phyloP scores from a whole-genome alignment of 495 filamentous ascomycete species.

The Coniosporium apollinis region DNA sequence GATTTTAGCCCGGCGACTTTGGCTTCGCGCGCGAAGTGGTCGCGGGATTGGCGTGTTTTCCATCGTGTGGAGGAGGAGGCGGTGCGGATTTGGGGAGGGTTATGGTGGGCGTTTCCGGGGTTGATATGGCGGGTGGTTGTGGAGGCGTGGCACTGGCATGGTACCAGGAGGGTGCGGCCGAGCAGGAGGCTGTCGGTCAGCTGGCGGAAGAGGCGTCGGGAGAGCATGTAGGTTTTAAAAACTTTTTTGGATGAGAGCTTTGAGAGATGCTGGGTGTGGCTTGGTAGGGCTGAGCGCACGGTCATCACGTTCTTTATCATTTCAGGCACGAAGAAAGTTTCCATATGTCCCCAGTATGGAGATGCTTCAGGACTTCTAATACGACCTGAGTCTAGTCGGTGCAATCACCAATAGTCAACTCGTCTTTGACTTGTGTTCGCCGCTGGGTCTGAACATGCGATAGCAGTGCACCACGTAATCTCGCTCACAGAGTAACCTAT shows the following conservation, averaged over 20 bases:
- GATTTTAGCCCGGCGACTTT: slow-evolving; percentile 64
- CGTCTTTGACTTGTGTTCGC: no score
- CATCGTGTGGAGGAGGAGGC: slow-evolving; percentile 62
- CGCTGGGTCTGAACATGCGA: background rate
- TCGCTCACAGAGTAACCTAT: background rate
- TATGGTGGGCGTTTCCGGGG: background rate
- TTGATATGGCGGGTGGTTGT: background rate
- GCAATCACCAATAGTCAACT: no score
- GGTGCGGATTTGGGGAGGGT: slow-evolving; percentile 12
- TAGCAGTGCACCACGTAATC: background rate
- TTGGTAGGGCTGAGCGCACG: no score
- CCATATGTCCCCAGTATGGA: no score
- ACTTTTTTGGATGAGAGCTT: no score
- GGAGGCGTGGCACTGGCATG: slow-evolving; percentile 3
- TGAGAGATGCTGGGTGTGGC: no score
- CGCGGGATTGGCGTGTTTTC: slow-evolving; percentile 57
- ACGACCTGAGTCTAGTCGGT: no score
- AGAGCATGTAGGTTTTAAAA: slow-evolving; percentile 16
- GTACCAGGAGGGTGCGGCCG: background rate
- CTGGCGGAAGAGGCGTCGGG: slow-evolving; percentile 13
- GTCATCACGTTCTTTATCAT: no score
- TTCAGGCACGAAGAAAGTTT: no score
- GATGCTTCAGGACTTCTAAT: no score
- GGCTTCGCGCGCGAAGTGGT: slow-evolving; percentile 53
- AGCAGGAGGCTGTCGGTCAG: slow-evolving; percentile 14